Conservation (phyloP, 163 green algal species). For the Scenedesmus sp. region DNA sequence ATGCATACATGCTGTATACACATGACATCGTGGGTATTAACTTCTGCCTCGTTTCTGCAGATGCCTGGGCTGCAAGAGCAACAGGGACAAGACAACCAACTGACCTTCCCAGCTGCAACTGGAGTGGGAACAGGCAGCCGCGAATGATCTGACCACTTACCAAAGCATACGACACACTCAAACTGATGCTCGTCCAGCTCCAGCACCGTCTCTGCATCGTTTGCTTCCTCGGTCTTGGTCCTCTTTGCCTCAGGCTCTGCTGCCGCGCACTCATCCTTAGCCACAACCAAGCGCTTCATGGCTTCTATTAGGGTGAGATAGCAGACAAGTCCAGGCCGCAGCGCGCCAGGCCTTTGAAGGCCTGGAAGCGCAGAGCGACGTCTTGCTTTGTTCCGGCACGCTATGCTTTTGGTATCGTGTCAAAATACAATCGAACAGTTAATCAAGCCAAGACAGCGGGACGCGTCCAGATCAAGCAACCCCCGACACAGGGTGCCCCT, state of each 20-base stretch:
- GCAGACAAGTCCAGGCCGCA: background rate
- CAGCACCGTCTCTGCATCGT: background rate
- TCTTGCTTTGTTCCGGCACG: background rate
- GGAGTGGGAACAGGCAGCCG: background rate
- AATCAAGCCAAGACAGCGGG: no score
- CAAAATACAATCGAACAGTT: no score
- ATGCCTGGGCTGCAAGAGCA: background rate
- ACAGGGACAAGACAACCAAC: background rate
- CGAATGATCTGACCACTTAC: background rate
- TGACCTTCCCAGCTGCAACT: background rate
- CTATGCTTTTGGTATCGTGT: background rate
- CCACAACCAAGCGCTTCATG: background rate
- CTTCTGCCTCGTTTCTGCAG: background rate
- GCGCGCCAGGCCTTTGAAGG: background rate
- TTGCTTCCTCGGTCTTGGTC: background rate
- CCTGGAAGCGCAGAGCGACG: background rate
- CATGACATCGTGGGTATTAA: no score
- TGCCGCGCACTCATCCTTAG: conserved; percentile 7
- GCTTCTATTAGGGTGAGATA: background rate
- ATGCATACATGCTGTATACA: no score
- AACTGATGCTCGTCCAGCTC: conserved; percentile 25
- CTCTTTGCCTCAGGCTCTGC: conserved; percentile 11
- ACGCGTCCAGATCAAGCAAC: no score
- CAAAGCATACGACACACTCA: conserved; percentile 44
- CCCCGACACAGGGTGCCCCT: no score